Base-by-base conservation (phyloP, 495 filamentous ascomycete genomes). In the Parmelia sp. region DNA sequence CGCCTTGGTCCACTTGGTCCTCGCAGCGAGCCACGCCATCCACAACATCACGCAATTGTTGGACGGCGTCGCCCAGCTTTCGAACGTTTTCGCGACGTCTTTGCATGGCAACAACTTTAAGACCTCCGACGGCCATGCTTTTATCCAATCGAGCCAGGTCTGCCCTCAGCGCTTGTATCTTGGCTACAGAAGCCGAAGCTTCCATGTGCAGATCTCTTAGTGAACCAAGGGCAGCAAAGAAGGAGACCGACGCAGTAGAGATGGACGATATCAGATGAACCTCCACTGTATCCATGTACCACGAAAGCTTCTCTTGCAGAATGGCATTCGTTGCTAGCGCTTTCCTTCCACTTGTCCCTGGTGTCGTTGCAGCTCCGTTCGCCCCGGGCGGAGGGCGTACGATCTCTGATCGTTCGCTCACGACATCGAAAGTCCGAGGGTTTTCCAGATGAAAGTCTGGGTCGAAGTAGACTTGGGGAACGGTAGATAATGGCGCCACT, bases 201-300 rank as follows among this genome's bases (percentile, higher is more conserved):
- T 99, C 94, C 0, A 88, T 85, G 72, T 97, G 92, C 36, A 99
- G 77, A 69, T 97, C 92, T 61, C 88, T 84, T 53, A 99, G 80
- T 1, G 92, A 96, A 6, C 95, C 93, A 15, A 99, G 77, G 0
- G 95, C 94, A 0, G 91, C 93, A 71, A 99, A 99, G 78, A 99
- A 99, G 0, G 92, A 96, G 11, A 90, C 90, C 1, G 92, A 96
- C 1, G 95, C 94, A 0, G 88, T 92, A 3, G 93, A 96, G 27
- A 99, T 97, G 0, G 92, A 96, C 4, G 90, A 92, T 63, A 99
- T 97, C 12, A 99, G 81, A 72, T 99, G 94, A 58, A 97, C 90
- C 71, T 99, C 94, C 25, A 99, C 90, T 0, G 95, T 99, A 72
- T 99, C 94, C 94, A 99, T 97, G 70, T 99, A 99, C 94, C 94